Evolutionary conservation across 2,329 filamentous ascomycete genomes (phyloP).

Genomic region (Penicillium concentricum): DNA sequence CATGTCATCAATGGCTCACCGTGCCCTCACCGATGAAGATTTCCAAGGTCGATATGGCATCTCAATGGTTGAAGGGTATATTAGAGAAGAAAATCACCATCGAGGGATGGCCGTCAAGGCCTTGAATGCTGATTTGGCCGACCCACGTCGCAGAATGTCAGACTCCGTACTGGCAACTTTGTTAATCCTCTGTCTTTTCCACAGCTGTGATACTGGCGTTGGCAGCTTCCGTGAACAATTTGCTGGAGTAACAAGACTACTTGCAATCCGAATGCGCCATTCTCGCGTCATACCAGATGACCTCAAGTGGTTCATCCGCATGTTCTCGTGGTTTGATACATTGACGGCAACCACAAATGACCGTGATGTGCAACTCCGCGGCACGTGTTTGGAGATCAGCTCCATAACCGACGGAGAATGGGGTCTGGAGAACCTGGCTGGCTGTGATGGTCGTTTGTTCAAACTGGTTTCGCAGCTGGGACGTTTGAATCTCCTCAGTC

Average conservation of each 20-base stretch:
- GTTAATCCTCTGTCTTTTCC: constrained; percentile 83
- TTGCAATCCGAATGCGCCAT: constrained; percentile 69
- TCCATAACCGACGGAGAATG: constrained; percentile 66
- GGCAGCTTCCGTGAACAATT: constrained; percentile 93
- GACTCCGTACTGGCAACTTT: constrained; percentile 87
- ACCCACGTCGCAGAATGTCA: constrained; percentile 70
- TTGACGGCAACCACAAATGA: constrained; percentile 91
- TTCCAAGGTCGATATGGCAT: constrained; percentile 44
- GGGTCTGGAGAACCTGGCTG: constrained; percentile 79
- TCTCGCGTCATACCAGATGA: constrained; percentile 65
- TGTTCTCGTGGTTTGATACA: constrained; percentile 93
- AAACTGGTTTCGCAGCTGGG: constrained; percentile 81
- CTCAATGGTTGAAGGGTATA: constrained; percentile 56
- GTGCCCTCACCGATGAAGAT: constrained; percentile 40
- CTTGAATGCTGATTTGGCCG: constrained; percentile 79
- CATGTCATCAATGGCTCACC: constrained; percentile 49
- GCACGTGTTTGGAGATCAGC: constrained; percentile 62
- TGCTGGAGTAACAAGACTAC: constrained; percentile 85
- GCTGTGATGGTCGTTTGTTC: constrained; percentile 84
- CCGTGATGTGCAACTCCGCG: constrained; percentile 75
- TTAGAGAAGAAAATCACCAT: constrained; percentile 76
- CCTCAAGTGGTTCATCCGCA: constrained; percentile 76
- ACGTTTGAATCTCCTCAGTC: constrained; percentile 78
- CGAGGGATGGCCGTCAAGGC: constrained; percentile 80
- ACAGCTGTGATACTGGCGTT: constrained; percentile 89